Conservation (phyloP, 139 green algal species). For the Mesostigma viride region DNA sequence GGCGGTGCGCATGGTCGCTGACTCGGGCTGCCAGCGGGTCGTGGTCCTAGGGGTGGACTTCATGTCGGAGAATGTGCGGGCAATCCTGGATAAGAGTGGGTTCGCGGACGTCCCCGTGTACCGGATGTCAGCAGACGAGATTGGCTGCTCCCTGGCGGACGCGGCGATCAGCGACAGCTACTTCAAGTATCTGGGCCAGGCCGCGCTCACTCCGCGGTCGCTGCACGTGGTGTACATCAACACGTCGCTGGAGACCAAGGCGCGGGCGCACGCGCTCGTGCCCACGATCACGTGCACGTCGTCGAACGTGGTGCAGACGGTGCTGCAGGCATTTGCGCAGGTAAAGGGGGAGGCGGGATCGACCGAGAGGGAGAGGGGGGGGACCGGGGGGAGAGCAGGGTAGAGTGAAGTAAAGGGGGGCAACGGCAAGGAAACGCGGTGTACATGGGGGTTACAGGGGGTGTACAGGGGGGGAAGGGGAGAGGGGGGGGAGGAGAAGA, state of each 20-base stretch:
- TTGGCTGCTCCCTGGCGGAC: conserved; percentile 93
- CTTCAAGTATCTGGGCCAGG: conserved; percentile 53
- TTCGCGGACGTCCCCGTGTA: conserved; percentile 65
- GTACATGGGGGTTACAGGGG: too few species aligned
- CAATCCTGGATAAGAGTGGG: conserved; percentile 79
- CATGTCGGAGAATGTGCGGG: conserved; percentile 95
- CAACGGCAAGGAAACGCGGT: too few species aligned
- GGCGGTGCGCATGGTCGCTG: conserved; percentile 52
- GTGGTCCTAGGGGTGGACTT: conserved; percentile 95
- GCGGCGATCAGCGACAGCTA: conserved; percentile 73
- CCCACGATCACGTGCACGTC: conserved; percentile 98
- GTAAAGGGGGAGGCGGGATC: too few species aligned
- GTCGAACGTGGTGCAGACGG: conserved; percentile 93
- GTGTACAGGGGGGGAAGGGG: too few species aligned
- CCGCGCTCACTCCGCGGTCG: conserved; percentile 39
- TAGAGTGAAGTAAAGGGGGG: too few species aligned
- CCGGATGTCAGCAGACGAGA: conserved; percentile 66
- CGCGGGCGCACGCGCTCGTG: conserved; percentile 59
- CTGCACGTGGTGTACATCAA: conserved; percentile 99
- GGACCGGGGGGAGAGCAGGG: too few species aligned
- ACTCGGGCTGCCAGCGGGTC: conserved; percentile 72
- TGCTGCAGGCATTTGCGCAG: conserved; percentile 53
- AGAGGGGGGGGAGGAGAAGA: too few species aligned
- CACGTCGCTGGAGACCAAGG: conserved; percentile 89
- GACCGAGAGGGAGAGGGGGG: too few species aligned